Base-by-base conservation (phyloP, 306 rosid species). In the Lagenaria siceraria region DNA sequence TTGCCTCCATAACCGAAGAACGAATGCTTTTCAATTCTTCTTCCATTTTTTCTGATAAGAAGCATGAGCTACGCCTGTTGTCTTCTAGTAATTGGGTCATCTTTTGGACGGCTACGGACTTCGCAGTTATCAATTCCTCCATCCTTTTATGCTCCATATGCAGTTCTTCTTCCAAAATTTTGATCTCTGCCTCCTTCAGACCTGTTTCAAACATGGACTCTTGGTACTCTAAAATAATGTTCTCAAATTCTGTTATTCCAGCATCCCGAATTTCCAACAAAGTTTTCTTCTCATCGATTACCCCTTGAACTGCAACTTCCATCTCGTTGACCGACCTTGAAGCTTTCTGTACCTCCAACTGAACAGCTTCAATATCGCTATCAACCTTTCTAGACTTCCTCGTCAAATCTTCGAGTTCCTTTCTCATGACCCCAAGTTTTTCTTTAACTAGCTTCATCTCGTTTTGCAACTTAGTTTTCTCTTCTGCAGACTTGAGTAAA, bases 161-260 rank as follows among this genome's bases (percentile, higher is more conserved):
- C 75, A 88, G 82, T 65, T 92, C 97, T 84, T 88, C 96, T 84
- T 82, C 96, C 79, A 92, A 77, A 48, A 88, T 65, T 80, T 65
- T 81, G 33, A 73, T 79, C 82, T 87, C 90, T 1, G 68, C 88
- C 61, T 85, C 88, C 84, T 81, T 87, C 80, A 83, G 38, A 69
- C 68, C 87, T 14, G 81, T 78, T 49, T 75, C 82, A 71, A 77
- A 85, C 40, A 82, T 11, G 52, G 60, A 83, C 77, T 81, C 83
- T 75, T 81, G 84, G 81, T 81, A 83, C 24, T 85, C 88, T 27
- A 85, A 24, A 12, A 81, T 82, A 80, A 83, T 75, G 75, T 62
- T 59, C 43, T 81, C 87, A 12, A 83, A 56, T 53, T 87, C 90
- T 8, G 56, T n/a, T 3, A 49, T 79, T 61, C 87, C 88, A 22